phyloP scores from a whole-genome alignment of 2,329 filamentous ascomycete species.

The Fusarium redolens region DNA sequence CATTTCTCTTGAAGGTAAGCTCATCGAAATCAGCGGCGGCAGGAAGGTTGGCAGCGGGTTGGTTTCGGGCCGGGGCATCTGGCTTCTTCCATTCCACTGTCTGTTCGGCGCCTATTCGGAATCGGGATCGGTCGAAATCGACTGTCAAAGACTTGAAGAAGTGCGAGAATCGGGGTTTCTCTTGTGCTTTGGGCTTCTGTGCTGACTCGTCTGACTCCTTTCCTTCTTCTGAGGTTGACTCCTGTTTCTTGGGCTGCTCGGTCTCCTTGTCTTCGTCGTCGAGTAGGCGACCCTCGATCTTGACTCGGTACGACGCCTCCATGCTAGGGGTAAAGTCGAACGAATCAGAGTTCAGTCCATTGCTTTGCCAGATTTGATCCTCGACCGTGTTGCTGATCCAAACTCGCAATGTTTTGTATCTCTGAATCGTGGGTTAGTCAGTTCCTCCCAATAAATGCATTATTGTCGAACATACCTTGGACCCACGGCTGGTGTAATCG shows the following conservation, averaged over 20 bases:
- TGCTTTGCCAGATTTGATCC: constrained; percentile 91
- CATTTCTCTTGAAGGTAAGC: constrained; percentile 88
- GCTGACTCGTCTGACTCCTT: constrained; percentile 45
- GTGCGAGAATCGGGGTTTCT: constrained; percentile 73
- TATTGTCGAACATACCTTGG: constrained; percentile 64
- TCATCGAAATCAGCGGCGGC: constrained; percentile 86
- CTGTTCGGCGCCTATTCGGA: constrained; percentile 65
- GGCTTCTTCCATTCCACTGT: constrained; percentile 90
- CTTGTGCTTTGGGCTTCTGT: constrained; percentile 52
- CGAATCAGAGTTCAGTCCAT: constrained; percentile 73
- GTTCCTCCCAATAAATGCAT: neutral
- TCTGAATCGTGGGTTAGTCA: constrained; percentile 55
- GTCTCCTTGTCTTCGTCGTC: constrained; percentile 74
- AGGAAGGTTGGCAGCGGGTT: constrained; percentile 54
- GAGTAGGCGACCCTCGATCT: constrained; percentile 88
- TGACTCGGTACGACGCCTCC: constrained; percentile 87
- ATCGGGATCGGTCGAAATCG: constrained; percentile 74
- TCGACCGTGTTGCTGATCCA: constrained; percentile 97
- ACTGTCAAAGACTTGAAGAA: constrained; percentile 86
- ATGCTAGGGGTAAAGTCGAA: constrained; percentile 85
- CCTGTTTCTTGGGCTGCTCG: constrained; percentile 58
- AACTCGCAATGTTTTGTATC: constrained; percentile 86
- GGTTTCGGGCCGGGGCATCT: constrained; percentile 63
- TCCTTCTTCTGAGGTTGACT: constrained; percentile 48
- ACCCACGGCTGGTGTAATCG: constrained; percentile 79